phyloP scores from a whole-genome alignment of 2,329 filamentous ascomycete genomes.

The Pestalotiopsis sp. region DNA sequence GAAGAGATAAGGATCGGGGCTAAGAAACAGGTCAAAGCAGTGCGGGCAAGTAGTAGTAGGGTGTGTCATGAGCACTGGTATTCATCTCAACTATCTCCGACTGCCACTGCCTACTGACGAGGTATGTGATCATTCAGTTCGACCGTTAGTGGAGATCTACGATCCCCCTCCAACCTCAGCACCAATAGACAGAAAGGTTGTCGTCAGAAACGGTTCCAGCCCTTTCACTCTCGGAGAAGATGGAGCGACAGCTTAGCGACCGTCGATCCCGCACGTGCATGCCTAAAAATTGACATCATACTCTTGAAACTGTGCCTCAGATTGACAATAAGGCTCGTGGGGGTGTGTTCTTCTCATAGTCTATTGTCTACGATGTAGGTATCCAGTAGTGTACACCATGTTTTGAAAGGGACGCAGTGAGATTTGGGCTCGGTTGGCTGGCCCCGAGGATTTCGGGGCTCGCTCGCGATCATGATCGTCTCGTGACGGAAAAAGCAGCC shows the following conservation, averaged over 20 bases:
- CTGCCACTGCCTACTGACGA: no score
- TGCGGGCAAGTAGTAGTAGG: no score
- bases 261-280: slow-evolving; percentile 1
- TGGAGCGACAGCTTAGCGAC: neutral
- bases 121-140: no score
- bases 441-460: neutral
- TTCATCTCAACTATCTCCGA: no score
- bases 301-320: slow-evolving; percentile 16
- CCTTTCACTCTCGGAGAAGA: neutral
- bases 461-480: neutral
- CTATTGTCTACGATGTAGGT: neutral
- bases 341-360: neutral
- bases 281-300: slow-evolving; percentile 15
- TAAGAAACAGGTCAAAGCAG: no score
- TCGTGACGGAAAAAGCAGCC: neutral
- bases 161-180: no score
- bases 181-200: no score
- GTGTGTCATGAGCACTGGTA: no score
- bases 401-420: neutral
- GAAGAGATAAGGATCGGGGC: no score
- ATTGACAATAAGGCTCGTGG: slow-evolving; percentile 11
- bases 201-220: no score
- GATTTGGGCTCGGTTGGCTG: neutral
- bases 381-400: neutral
- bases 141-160: no score